Conservation (phyloP, 768 basidiomycete genomes). For the Kwoniella mangroviensis region DNA sequence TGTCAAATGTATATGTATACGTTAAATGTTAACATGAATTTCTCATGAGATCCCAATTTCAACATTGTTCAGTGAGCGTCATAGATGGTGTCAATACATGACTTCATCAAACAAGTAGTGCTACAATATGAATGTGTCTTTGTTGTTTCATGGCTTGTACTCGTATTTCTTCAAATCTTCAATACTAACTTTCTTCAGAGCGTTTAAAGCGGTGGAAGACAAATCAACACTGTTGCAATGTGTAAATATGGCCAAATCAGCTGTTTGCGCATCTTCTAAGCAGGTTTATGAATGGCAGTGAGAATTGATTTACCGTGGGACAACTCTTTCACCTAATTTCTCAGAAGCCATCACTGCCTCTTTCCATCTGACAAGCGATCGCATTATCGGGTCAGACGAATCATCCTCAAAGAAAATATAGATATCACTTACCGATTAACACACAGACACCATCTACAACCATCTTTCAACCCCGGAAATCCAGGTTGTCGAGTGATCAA, state of each 20-base stretch:
- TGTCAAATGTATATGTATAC: no score
- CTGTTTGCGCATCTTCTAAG: background rate
- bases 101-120: background rate
- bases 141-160: slow-evolving; percentile 13
- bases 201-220: slow-evolving; percentile 43
- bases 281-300: background rate
- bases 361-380: slow-evolving; percentile 46
- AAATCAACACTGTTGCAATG: slow-evolving; percentile 46
- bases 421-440: slow-evolving; percentile 44
- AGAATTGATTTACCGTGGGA: slow-evolving; percentile 39
- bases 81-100: no score
- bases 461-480: slow-evolving; percentile 53
- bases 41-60: no score
- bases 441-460: slow-evolving; percentile 58
- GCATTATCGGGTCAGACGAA: background rate
- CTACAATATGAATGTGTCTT: background rate
- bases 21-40: no score
- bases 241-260: slow-evolving; percentile 5
- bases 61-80: background rate
- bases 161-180: slow-evolving; percentile 54
- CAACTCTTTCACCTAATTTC: slow-evolving; percentile 40
- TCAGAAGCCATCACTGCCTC: slow-evolving; percentile 51
- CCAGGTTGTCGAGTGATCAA: slow-evolving; percentile 47
- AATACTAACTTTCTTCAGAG: slow-evolving; percentile 44
- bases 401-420: background rate